Evolutionary conservation across 1,284 basidiomycete genomes (phyloP), one percentile per base, ranked within the genome.

Genomic region (Trichosporon sp.): DNA sequence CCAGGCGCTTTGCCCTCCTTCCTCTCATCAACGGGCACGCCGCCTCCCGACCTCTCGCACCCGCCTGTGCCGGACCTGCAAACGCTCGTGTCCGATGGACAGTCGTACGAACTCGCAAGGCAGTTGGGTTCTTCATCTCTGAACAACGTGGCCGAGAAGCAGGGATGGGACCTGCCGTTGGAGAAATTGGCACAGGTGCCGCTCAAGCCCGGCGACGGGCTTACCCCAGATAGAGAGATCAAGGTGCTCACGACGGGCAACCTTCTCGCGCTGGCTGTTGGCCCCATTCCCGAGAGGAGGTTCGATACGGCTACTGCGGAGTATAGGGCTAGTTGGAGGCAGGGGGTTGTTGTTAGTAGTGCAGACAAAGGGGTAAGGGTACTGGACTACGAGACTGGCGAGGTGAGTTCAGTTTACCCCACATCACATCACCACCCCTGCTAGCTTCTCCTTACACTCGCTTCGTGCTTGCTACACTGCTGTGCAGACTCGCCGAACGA

Each of bases 281-380:
- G 58, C 4, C 56, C 57, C 0, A 44, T 80, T 7, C 76, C 78
- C 3, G 67, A 65, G 27, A 65, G 79, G 40, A 29, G 33, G 1
- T 81, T 81, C 60, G 74, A 80, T 40, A 77, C 77, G 5, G 40
- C 66, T 0, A 67, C 68, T 0, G 80, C 79, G 3, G 73, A 73
- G 23, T 80, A 81, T 34, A 62, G 56, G 3, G 65, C 72, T 2
- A 23, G 32, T 0, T 71, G 65, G 14, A 61, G 56, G 1, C 36
- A 54, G 10, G 69, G 71, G 19, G 81, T 96, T 40, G 88, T 95
- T 74, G 88, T 88, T 21, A 89, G 90, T 36, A 88, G 89, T 0
- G 91, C 92, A 2, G 94, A 96, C 83, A 89, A 90, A 77, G 87
- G 87, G 0, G 82, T 96, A 49, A 82, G 81, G 64, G 83, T 90